Base-by-base conservation (phyloP, 1,284 basidiomycete species). In the Ceratobasidium sp. region DNA sequence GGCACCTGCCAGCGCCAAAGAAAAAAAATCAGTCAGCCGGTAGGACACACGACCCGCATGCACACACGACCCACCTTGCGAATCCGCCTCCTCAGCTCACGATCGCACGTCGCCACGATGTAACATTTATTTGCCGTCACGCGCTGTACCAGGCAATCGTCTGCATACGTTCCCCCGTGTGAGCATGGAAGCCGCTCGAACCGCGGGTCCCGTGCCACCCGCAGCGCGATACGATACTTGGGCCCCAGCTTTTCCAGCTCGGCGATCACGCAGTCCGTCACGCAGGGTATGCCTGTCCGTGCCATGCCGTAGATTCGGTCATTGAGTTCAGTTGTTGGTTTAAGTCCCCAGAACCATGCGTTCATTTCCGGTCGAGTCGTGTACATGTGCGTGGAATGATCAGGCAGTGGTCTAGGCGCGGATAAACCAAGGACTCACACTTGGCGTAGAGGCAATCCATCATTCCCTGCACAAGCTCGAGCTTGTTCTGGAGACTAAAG, bases 381-480 rank as follows among this genome's bases (percentile, higher is more conserved):
- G 43, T 8, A 9, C 43, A 44, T 8, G 43, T 44, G 43, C 9
- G 43, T 44, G 43, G 43, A 44, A 44, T 9, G 43, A 8, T 44
- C 43, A 44, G n/a, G n/a, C 43, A 44, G 50, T 28, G 50, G 23
- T 28, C 50, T 11, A 11, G 50, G 6, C 23, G 5, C 50, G 23
- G 23, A 28, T 54, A 55, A 55, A 8, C 58, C 59, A 59, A 38
- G 28, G 23, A 84, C 92, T 76, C 78, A 97, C 96, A 97, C 84
- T 99, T 98, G n/a, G 98, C 98, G 82, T 95, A 98, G 14, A 99
- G 84, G 78, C 96, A 98, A 81, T 99, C 98, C 96, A 99, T 98
- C 98, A 99, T 98, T 16, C 95, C 96, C 79, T 93, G 91, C 23
- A 98, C 87, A 57, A 99, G 87, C 82, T 99, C 98, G 77, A 99